A percentile compares a stretch with the other conserved stretches of the same genome.
phyloP scores from a whole-genome alignment of 192 early-diverging fungal genomes.

The Backusella mclennaniae region DNA sequence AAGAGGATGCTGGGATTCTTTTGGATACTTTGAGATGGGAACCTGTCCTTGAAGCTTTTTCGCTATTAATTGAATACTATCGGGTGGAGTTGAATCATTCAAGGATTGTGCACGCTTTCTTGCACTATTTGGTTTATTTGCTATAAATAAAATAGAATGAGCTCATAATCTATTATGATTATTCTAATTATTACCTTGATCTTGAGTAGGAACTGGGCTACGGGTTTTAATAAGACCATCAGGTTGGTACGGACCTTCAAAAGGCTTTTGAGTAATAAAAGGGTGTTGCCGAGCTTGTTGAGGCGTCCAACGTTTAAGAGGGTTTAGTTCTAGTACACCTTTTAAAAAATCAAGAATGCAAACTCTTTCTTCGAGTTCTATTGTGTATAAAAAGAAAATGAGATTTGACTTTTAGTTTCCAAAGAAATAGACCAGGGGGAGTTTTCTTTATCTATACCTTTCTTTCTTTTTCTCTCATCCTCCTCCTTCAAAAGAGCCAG shows the following conservation, averaged over 20 bases:
- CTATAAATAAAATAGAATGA: background rate
- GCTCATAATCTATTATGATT: background rate
- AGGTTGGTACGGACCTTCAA: constrained; percentile 67
- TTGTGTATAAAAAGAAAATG: background rate
- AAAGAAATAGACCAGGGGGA: background rate
- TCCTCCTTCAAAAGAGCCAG: background rate
- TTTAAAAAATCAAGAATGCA: constrained; percentile 90
- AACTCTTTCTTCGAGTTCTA: constrained; percentile 67
- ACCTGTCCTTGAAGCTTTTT: background rate
- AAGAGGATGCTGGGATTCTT: background rate
- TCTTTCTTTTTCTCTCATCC: background rate
- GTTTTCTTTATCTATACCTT: background rate
- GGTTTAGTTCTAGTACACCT: constrained; percentile 87
- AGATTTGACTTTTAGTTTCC: background rate
- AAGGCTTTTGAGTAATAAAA: constrained; percentile 90
- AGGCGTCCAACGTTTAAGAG: constrained; percentile 94
- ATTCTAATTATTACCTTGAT: background rate
- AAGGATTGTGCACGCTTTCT: constrained; percentile 5
- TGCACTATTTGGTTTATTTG: background rate
- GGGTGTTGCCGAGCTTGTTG: constrained; percentile 92
- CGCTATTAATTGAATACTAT: constrained; percentile 8
- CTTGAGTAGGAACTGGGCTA: background rate
- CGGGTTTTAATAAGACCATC: background rate
- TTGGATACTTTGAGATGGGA: constrained; percentile 8
- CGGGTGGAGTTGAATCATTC: constrained; percentile 3